Evolutionary conservation across 768 basidiomycete genomes (phyloP).

Genomic region (Mrakia hoshinonis): DNA sequence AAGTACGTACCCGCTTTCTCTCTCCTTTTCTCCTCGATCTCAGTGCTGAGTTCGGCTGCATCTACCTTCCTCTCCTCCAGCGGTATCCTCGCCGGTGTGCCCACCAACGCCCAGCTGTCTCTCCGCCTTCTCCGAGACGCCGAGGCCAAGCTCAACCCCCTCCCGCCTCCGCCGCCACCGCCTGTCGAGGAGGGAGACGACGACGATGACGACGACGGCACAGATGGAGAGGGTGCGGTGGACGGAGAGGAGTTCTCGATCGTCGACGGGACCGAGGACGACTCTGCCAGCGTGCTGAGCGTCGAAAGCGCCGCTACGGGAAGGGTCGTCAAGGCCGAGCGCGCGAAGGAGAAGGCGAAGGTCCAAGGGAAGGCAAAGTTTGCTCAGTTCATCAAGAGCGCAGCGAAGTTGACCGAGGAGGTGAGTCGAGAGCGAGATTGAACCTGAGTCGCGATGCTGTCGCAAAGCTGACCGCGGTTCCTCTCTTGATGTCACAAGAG

Average conservation of each 20-base stretch:
- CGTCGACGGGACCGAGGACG: background rate
- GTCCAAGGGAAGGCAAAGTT: slow-evolving; percentile 16
- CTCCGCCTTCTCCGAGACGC: slow-evolving; percentile 45
- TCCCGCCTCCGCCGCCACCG: slow-evolving; percentile 44
- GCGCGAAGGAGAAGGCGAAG: background rate
- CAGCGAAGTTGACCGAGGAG: slow-evolving; percentile 25
- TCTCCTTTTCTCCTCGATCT: background rate
- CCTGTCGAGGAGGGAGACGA: background rate
- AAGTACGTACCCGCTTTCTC: slow-evolving; percentile 38
- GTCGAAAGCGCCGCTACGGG: background rate
- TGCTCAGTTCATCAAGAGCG: slow-evolving; percentile 15
- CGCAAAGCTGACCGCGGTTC: background rate
- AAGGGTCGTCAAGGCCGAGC: background rate
- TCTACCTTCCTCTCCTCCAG: slow-evolving; percentile 16
- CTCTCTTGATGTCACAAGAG: background rate
- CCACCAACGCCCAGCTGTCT: slow-evolving; percentile 47
- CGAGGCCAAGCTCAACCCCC: slow-evolving; percentile 42
- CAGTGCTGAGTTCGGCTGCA: background rate
- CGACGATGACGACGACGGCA: background rate
- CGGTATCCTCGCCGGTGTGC: slow-evolving; percentile 43
- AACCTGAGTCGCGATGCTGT: background rate
- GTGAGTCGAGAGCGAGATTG: background rate
- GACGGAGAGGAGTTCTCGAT: background rate
- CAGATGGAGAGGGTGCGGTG: background rate
- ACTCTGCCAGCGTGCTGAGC: background rate